Evolutionary conservation across 306 rosid species (phyloP).

Genomic region (Amphicarpaea edgeworthii): DNA sequence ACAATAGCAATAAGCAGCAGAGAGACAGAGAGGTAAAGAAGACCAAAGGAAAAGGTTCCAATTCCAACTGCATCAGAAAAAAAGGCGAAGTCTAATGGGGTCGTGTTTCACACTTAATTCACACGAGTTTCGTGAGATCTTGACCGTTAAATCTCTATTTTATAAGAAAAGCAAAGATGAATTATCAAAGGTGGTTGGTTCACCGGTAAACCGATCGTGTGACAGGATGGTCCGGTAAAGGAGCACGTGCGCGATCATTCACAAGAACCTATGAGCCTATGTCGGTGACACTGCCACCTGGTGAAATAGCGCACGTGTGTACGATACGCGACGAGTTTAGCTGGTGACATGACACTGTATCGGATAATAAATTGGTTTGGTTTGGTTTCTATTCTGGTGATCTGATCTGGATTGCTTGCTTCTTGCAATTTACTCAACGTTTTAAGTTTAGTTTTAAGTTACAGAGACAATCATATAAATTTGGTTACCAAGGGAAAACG

Average conservation of each 20-base stretch:
- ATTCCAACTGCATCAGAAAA: constrained; percentile 46
- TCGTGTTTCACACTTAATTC: constrained; percentile 12
- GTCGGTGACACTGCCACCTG: constrained; percentile 52
- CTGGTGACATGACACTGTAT: constrained; percentile 11
- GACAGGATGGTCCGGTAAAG: constrained; percentile 62
- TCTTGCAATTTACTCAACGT: neutral
- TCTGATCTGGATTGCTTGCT: neutral
- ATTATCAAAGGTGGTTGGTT: constrained; percentile 44
- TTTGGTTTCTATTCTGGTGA: neutral
- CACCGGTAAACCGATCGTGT: constrained; percentile 51
- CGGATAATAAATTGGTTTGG: neutral
- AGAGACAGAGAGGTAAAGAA: constrained; percentile 34
- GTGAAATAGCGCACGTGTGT: constrained; percentile 52
- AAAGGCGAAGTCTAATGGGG: constrained; percentile 11
- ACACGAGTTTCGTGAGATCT: constrained; percentile 47
- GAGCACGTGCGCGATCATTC: constrained; percentile 65
- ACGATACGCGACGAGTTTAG: constrained; percentile 40
- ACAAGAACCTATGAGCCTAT: neutral
- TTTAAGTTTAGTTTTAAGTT: neutral
- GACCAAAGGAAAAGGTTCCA: constrained; percentile 45
- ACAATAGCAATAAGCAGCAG: neutral
- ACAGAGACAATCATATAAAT: constrained; percentile 16
- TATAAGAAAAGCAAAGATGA: neutral
- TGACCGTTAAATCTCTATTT: constrained; percentile 49
- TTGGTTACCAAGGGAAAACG: neutral